Base-by-base conservation (phyloP, 768 basidiomycete genomes). In the Heimioporus sp. region DNA sequence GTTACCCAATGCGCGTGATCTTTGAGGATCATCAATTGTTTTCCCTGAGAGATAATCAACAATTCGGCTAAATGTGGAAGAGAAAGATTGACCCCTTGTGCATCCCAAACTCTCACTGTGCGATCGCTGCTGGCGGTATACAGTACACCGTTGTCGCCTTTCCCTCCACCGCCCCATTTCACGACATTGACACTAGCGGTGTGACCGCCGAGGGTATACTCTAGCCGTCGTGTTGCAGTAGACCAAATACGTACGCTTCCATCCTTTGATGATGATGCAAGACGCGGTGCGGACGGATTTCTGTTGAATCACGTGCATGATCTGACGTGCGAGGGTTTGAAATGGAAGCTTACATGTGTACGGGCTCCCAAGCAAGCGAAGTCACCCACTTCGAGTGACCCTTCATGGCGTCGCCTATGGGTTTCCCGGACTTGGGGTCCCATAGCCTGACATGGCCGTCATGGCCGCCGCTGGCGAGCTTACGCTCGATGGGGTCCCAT, bases 1-100 rank as follows among this genome's bases (percentile, higher is more conserved):
- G 95, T 99, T 9, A 99, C 97, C 96, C 95, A 98, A 64, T 99
- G 97, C 0, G 94, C 97, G 61, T 99, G 96, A 55, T 98, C 94
- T 68, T 91, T 93, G 24, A 98, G 73, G 0, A 86, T 85, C 61
- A 95, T 80, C 35, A 98, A 74, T 24, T 84, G 81, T 67, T 83
- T 87, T 1, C 95, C 96, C 88, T 95, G 59, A n/a, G 43, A 48
- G 16, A 45, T 43, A 19, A 48, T 52, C 45, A 61, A 44, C 38
- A 21, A 10, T 40, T 36, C 16, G 24, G 48, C n/a, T 31, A 43
- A 30, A n/a, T 16, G 35, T 17, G 37, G 16, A 21, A 51, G n/a
- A 20, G 31, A 42, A 28, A n/a, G 16, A 67, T 78, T 54, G 52
- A 91, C 92, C 52, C 76, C 77, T 69, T 79, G 85, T 10, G 90